These are phyloP conservation scores for Solanum hybrid DNA, from an alignment of 305 asterid genomes.

Conservation along the genomic window DNA sequence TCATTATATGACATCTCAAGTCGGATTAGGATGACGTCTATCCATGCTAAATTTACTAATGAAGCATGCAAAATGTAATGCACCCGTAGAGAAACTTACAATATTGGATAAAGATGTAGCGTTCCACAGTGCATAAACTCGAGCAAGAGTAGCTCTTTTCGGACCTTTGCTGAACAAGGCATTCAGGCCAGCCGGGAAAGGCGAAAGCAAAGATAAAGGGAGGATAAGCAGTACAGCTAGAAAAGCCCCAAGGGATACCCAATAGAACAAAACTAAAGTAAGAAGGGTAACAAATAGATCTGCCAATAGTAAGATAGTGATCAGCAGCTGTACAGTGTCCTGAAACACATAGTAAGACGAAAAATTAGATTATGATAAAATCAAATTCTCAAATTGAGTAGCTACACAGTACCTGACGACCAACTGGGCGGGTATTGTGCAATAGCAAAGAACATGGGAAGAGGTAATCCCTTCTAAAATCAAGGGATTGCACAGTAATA, in stretches of 20 bases:
- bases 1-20: not conserved
- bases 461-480: slow-evolving; percentile 54
- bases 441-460: slow-evolving; percentile 76
- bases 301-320: slow-evolving; percentile 75
- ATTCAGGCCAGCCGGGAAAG: slow-evolving; percentile 94
- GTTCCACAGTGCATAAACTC: slow-evolving; percentile 89
- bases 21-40: not conserved
- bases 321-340: slow-evolving; percentile 86
- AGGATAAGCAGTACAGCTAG: slow-evolving; percentile 89
- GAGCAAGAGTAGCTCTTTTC: slow-evolving; percentile 84
- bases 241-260: slow-evolving; percentile 90
- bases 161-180: slow-evolving; percentile 88
- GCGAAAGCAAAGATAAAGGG: slow-evolving; percentile 90
- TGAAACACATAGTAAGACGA: slow-evolving; percentile 38
- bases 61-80: not conserved
- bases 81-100: slow-evolving; percentile 36
- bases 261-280: slow-evolving; percentile 69
- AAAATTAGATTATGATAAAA: not conserved
- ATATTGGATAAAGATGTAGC: slow-evolving; percentile 75
- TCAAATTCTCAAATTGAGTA: not conserved
- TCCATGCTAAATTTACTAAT: not conserved
- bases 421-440: slow-evolving; percentile 89
- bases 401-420: slow-evolving; percentile 63
- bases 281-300: slow-evolving; percentile 83
- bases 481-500: slow-evolving; percentile 59